phyloP scores from a whole-genome alignment of 495 filamentous ascomycete genomes.

The Ascodesmis nigricans region DNA sequence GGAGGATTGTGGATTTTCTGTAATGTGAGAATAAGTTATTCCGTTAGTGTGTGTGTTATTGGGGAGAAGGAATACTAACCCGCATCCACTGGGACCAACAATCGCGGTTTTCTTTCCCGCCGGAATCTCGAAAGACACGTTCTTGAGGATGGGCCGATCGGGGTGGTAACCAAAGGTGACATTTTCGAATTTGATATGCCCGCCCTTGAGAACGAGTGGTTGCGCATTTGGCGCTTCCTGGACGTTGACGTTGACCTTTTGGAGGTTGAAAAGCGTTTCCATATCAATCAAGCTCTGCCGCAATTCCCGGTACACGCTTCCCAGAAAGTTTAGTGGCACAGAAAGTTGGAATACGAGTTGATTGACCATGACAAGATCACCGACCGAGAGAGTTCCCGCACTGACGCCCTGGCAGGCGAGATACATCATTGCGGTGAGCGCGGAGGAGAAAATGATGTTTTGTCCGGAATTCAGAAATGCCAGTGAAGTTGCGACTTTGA shows the following conservation, averaged over 20 bases:
- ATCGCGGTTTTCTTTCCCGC: conserved; percentile 90
- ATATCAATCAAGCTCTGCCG: conserved; percentile 88
- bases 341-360: conserved; percentile 96
- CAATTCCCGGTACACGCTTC: conserved; percentile 86
- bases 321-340: conserved; percentile 86
- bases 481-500: conserved; percentile 85
- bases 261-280: conserved; percentile 97
- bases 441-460: conserved; percentile 88
- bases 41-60: too few relatives aligned
- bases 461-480: conserved; percentile 94
- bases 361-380: conserved; percentile 94
- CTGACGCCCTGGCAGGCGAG: conserved; percentile 76
- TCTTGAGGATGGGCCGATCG: conserved; percentile 68
- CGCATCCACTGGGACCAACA: conserved; percentile 85
- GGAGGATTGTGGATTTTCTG: conserved; percentile 68
- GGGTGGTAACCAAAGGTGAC: conserved; percentile 82
- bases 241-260: conserved; percentile 85
- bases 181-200: conserved; percentile 83
- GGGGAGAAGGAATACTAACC: conserved; percentile 23
- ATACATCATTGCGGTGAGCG: conserved; percentile 96
- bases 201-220: conserved; percentile 49
- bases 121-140: conserved; percentile 71
- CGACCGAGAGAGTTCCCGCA: conserved; percentile 61
- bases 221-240: conserved; percentile 52
- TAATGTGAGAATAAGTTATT: too few relatives aligned